Evolutionary conservation across 306 rosid species (phyloP).

Genomic region (Arachis hypogaea): DNA sequence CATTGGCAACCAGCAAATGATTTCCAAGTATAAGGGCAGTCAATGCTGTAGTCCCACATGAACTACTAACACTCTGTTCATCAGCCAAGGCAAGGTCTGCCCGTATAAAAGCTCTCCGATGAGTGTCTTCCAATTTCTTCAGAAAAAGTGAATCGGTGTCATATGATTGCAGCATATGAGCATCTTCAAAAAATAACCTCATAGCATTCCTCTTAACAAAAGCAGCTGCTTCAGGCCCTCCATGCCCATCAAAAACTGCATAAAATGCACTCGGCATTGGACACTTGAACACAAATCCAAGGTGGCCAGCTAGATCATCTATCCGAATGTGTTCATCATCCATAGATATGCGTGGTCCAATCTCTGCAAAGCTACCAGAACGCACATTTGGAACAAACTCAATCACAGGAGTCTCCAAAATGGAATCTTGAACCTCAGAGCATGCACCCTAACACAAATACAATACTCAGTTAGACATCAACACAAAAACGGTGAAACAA

Average conservation of each 20-base stretch:
- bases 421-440: conserved; percentile 54
- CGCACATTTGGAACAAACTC: conserved; percentile 67
- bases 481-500: conserved; percentile 9
- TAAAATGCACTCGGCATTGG: conserved; percentile 73
- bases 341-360: conserved; percentile 77
- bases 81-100: conserved; percentile 87
- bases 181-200: conserved; percentile 81
- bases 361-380: conserved; percentile 78
- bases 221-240: conserved; percentile 88
- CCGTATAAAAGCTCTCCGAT: conserved; percentile 65
- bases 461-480: background rate
- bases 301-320: conserved; percentile 76
- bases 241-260: conserved; percentile 95
- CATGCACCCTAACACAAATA: conserved; percentile 58
- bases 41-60: conserved; percentile 90
- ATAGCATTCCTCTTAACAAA: conserved; percentile 77
- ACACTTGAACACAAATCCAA: conserved; percentile 57
- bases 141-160: conserved; percentile 60
- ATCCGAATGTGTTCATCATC: conserved; percentile 86
- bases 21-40: conserved; percentile 85
- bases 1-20: conserved; percentile 87
- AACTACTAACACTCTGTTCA: conserved; percentile 62
- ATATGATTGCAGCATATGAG: conserved; percentile 55
- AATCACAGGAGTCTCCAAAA: conserved; percentile 49
- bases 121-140: conserved; percentile 69